Evolutionary conservation across 768 basidiomycete genomes (phyloP), one percentile per base, ranked within the genome.

Genomic region (Lentinula aciculospora): DNA sequence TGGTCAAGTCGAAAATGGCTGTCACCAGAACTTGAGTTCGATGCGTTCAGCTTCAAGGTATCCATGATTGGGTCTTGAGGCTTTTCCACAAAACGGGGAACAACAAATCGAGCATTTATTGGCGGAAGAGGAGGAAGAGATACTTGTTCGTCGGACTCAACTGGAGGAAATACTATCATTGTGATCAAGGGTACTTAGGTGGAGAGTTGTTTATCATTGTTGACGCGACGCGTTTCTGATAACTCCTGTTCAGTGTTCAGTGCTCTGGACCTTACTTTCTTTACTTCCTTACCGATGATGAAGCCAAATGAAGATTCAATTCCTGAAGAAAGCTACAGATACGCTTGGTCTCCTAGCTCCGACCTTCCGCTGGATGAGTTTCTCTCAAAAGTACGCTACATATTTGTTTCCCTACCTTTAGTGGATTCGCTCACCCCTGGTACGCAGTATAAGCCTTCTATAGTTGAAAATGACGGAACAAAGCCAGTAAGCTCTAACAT

Each of bases 21-120:
- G 50, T 71, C 64, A n/a, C n/a, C n/a, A 17, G 49, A 40, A 10
- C 57, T 49, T n/a, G 39, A 47, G 34, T 56, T 34, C 9, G 60
- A 55, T 5, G 15, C 29, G 23, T n/a, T 53, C 5, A 71, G 61
- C 31, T 75, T 76, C 23, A 89, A 60, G 17, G 76, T 71, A 42
- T 87, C 83, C 68, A 91, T 72, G 61, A 91, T 89, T 2, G 89
- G 89, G 67, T 92, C 85, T 65, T 91, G 89, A 2, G 89, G 89
- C 61, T 80, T 82, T 58, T 90, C 80, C n/a, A 76, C 71, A 45
- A 92, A 70, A n/a, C 63, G 69, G 9, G 88, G 85, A n/a, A 89
- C 74, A 56, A 79, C 83, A 68, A 91, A 90, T 13, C 60, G 68
- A 0, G 80, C 74, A 15, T 68, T 61, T 44, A 83, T 67, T 5